Base-by-base conservation (phyloP, 192 early-diverging fungal genomes). In the Spinellus fusiger region DNA sequence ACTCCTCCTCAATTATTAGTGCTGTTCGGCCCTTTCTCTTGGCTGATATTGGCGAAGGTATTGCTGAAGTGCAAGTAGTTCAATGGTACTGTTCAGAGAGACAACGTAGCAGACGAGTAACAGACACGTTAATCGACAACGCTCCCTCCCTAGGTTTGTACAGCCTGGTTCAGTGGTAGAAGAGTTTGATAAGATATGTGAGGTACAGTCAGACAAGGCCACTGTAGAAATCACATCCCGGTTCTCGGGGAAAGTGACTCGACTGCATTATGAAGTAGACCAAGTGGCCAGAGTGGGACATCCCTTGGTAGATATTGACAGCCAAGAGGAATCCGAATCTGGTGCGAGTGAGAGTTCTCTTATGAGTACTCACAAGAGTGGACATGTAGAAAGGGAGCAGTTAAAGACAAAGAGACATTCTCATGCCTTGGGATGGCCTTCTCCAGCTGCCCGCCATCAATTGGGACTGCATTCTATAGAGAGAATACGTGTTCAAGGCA, bases 31-130 rank as follows among this genome's bases (percentile, higher is more conserved):
- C 93, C 7, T 98, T 93, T 75, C 70, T 89, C 44, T 77, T 98
- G 40, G 96, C 96, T 0, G 96, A 98, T 77, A 95, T 98, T 68
- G 96, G 96, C 40, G 96, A 98, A 72, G 96, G 96, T 52, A 98
- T 96, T 61, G 94, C 93, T 8, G 96, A 98, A 75, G 92, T 89
- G 66, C 94, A 98, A 70, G 73, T 98, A n/a, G 90, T 95, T 62
- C 93, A 98, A 78, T 98, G 96, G 96, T 93, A 76, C 32, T 69
- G 18, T n/a, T n/a, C n/a, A n/a, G n/a, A n/a, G n/a, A n/a, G n/a
- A n/a, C n/a, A n/a, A n/a, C n/a, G n/a, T n/a, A n/a, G n/a, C n/a
- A n/a, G n/a, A n/a, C n/a, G 16, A 54, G 23, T 49, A 18, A 31
- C 2, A 5, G 46, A 16, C 18, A 13, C 8, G 12, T 0, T 28